Base-by-base conservation (phyloP, 352 stramenopile species). In the Phytopythium chamaehyphon region DNA sequence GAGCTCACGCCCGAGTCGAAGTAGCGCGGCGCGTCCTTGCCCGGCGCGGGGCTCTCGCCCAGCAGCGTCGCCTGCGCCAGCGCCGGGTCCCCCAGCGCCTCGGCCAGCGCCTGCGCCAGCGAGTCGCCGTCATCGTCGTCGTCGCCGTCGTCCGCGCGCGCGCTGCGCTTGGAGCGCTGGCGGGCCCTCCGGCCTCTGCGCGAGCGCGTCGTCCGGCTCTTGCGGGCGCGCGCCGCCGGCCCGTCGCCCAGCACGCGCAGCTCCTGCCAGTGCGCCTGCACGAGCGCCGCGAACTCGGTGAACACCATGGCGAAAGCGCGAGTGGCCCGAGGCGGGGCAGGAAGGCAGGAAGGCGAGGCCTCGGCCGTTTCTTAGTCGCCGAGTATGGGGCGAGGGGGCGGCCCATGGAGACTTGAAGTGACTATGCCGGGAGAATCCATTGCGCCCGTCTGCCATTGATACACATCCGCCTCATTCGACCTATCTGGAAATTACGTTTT, bases 211-310 rank as follows among this genome's bases (percentile, higher is more conserved):
- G 28, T 9, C 9, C 28, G 28, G 28, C 28, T 51, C 44, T 70
- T 40, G 40, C 54, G 54, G 38, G 38, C 56, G 35, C 64, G 54
- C 26, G 65, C 59, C 22, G 47, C 47, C 11, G 64, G 56, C n/a
- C 38, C 40, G 35, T 61, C 54, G 42, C 67, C 65, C 11, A 47
- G 36, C 37, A 40, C 53, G 24, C 59, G 55, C 36, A 76, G 63
- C n/a, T 61, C 21, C 26, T 65, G 57, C 66, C 63, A 76, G 26
- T 62, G 66, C 22, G 59, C 60, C 40, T 67, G 59, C 38, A 76
- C 52, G 21, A 76, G 48, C 31, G 48, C 33, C 50, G 66, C 63
- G 40, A 76, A 70, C 37, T 59, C 54, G 19, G 63, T 66, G 44
- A 76, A 76, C 40, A 72, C 66, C 66, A 76, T 76, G 42, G 21